Base-by-base conservation (phyloP, 352 stramenopile species). In the Thalassiosira livingstoniorum region DNA sequence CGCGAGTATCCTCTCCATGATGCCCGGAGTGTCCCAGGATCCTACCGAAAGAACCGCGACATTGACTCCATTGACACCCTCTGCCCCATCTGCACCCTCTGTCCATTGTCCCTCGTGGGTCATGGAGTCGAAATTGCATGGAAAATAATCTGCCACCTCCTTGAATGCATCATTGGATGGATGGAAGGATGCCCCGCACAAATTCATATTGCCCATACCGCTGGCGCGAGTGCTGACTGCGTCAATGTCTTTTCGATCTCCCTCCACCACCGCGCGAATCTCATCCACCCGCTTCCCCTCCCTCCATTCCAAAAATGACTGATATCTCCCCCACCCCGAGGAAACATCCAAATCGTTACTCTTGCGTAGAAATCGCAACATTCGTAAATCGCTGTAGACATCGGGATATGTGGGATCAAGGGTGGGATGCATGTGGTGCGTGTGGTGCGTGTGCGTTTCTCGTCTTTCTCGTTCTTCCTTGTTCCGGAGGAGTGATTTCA, bases 301-400 rank as follows among this genome's bases (percentile, higher is more conserved):
- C 54, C 81, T 74, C 70, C 75, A 84, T 27, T 63, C 23, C 7
- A 82, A 25, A 70, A 84, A 87, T 7, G 77, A 60, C 51, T 37
- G 55, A 75, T 80, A 81, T 25, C 61, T 66, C 23, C 53, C 51
- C 37, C 64, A 37, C n/a, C 69, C 57, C 25, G 75, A 78, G 0
- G 60, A 13, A n/a, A 68, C 42, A 55, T 87, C 68, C 47, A 72
- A 60, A n/a, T 78, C 60, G 35, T 70, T 72, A 54, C 67, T 65
- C 60, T 87, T 87, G 2, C 81, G 64, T 27, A 85, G 55, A 47
- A 85, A 85, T 39, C 81, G 67, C 4, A 84, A 29, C 13, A 87
- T 53, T n/a, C 75, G 60, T 29, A 81, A 54, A 54, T 87, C 75
- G 62, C 69, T 53, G 42, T 84, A 84, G 0, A 82, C 76, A 63